Evolutionary conservation across 2,329 filamentous ascomycete genomes (phyloP).

Genomic region (Exophiala xenobiotica): DNA sequence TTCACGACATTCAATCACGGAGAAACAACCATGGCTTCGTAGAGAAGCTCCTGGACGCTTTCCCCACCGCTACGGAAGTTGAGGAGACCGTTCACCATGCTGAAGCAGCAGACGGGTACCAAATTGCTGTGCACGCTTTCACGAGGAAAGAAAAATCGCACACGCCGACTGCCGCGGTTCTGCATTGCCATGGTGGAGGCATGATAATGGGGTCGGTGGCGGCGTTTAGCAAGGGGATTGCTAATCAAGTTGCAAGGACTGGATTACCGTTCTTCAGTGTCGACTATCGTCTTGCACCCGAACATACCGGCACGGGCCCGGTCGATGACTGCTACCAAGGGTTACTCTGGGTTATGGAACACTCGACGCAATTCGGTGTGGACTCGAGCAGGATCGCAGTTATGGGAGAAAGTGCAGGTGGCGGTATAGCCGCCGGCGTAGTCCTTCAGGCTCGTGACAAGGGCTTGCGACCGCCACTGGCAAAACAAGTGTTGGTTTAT

Average conservation of each 20-base stretch:
- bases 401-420: conserved; percentile 47
- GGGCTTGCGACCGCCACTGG: conserved; percentile 33
- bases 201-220: conserved; percentile 28
- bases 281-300: conserved; percentile 33
- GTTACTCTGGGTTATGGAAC: conserved; percentile 40
- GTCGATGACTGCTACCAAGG: conserved; percentile 34
- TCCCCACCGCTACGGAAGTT: conserved; percentile 26
- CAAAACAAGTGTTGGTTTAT: conserved; percentile 46
- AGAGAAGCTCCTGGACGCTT: conserved; percentile 10
- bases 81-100: conserved; percentile 19
- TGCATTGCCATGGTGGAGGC: conserved; percentile 34
- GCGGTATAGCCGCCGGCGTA: conserved; percentile 42
- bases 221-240: conserved; percentile 18
- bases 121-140: conserved; percentile 32
- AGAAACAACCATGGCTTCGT: conserved; percentile 7
- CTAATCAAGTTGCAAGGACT: conserved; percentile 22
- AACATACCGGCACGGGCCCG: conserved; percentile 29
- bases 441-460: conserved; percentile 42
- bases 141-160: conserved; percentile 15
- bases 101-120: conserved; percentile 27
- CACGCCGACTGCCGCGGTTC: conserved; percentile 29
- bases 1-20: conserved; percentile 24
- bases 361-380: conserved; percentile 43
- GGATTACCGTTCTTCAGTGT: conserved; percentile 32
- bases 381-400: conserved; percentile 43